Conservation (phyloP, 768 basidiomycete species). For the Leccinum incarnatum region DNA sequence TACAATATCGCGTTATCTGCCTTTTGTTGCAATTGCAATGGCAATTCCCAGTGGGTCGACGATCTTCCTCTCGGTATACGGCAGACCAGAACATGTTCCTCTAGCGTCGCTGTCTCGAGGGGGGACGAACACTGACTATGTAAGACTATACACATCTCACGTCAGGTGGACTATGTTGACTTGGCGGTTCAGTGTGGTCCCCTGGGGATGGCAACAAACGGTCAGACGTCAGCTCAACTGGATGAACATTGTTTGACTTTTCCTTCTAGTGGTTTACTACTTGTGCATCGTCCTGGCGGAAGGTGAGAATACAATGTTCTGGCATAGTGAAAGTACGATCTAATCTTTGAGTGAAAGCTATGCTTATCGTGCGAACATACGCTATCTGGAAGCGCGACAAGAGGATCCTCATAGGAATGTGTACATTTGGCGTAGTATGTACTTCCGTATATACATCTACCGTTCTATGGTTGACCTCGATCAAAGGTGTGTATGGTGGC, state of each 20-base stretch:
- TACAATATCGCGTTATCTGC: conserved; percentile 20
- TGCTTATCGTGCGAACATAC: conserved; percentile 21
- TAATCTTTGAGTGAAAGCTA: conserved; percentile 1
- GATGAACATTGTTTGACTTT: neutral
- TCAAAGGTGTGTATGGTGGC: conserved; percentile 6
- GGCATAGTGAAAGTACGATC: neutral
- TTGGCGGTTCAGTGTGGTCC: conserved; percentile 8
- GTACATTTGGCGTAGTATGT: conserved; percentile 10
- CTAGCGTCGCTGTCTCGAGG: conserved; percentile 6
- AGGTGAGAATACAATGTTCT: conserved; percentile 7
- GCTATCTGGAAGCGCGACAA: conserved; percentile 15
- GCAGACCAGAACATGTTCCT: neutral
- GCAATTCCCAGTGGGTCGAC: conserved; percentile 9
- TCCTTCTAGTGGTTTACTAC: conserved; percentile 12
- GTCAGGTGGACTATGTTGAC: neutral
- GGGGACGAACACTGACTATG: conserved; percentile 5
- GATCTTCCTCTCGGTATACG: neutral
- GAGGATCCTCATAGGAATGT: conserved; percentile 19
- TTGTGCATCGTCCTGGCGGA: conserved; percentile 15
- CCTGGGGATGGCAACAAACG: conserved; percentile 9
- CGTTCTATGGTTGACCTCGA: neutral
- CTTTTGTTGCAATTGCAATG: conserved; percentile 16
- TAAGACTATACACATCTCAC: neutral
- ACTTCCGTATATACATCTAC: neutral
- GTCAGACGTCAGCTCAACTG: neutral